phyloP scores from a whole-genome alignment of 495 filamentous ascomycete genomes.

The Aspergillus nidulans region DNA sequence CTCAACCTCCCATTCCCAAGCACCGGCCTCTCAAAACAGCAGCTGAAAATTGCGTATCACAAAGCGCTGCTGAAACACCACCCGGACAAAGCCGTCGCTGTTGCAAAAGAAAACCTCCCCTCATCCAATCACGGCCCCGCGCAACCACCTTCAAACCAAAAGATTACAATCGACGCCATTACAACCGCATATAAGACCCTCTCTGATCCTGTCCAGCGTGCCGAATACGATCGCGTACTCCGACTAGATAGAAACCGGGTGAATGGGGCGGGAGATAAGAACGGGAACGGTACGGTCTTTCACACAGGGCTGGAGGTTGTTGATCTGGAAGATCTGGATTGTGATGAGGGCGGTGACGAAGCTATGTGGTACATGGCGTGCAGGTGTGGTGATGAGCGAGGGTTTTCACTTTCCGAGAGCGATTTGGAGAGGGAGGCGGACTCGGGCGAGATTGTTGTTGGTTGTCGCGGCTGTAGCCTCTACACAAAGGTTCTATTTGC shows the following conservation, averaged over 20 bases:
- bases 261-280: constrained; percentile 23
- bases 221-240: constrained; percentile 62
- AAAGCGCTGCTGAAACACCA: constrained; percentile 73
- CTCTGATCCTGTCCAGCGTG: constrained; percentile 50
- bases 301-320: constrained; percentile 71
- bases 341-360: constrained; percentile 38
- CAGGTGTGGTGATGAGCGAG: constrained; percentile 74
- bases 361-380: constrained; percentile 63
- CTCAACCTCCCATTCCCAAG: constrained; percentile 44
- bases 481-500: constrained; percentile 74
- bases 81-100: constrained; percentile 62
- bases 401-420: constrained; percentile 63
- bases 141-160: background rate
- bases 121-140: background rate
- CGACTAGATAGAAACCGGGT: constrained; percentile 30
- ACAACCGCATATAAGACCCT: constrained; percentile 69
- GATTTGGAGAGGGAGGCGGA: constrained; percentile 64
- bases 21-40: constrained; percentile 30
- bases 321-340: constrained; percentile 75
- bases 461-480: constrained; percentile 77
- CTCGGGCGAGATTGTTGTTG: constrained; percentile 67
- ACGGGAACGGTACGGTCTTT: constrained; percentile 31
- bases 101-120: background rate
- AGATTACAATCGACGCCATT: constrained; percentile 71
- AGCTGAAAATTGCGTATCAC: constrained; percentile 73